Percentiles rank a stretch among this genome's conserved stretches.
Evolutionary conservation across 306 rosid species (phyloP).

Genomic region (Cucumis melo): DNA sequence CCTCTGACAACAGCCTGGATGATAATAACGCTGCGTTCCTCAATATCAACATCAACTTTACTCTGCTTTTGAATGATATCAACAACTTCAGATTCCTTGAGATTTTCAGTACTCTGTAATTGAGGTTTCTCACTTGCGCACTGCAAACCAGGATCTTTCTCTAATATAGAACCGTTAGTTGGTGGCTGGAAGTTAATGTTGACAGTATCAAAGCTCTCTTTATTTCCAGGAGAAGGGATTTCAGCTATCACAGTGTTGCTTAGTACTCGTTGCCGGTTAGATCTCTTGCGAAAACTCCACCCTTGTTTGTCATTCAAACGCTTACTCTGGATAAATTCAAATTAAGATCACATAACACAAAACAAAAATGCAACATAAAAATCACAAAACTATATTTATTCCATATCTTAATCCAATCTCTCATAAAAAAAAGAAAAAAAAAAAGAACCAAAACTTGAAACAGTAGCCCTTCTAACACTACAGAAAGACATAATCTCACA

Average conservation of each 20-base stretch:
- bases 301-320: conserved; percentile 71
- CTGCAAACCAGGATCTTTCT: conserved; percentile 33
- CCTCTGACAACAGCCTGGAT: conserved; percentile 68
- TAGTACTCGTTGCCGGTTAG: conserved; percentile 74
- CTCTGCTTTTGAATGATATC: conserved; percentile 26
- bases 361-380: neutral
- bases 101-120: conserved; percentile 20
- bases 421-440: neutral
- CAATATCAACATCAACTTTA: conserved; percentile 25
- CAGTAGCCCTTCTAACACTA: neutral
- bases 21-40: conserved; percentile 41
- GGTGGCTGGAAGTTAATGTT: conserved; percentile 27
- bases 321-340: conserved; percentile 33
- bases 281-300: conserved; percentile 92
- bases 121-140: conserved; percentile 42
- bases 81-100: conserved; percentile 25
- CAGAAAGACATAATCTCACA: neutral
- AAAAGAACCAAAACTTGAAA: neutral
- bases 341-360: neutral
- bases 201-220: conserved; percentile 48
- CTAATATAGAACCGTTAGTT: conserved; percentile 30
- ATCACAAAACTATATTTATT: neutral
- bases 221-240: conserved; percentile 31
- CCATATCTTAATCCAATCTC: neutral
- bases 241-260: conserved; percentile 74